These are phyloP conservation scores for Adansonia madagascariensis DNA, from an alignment of 441 rosid species.

Conservation along the genomic window DNA sequence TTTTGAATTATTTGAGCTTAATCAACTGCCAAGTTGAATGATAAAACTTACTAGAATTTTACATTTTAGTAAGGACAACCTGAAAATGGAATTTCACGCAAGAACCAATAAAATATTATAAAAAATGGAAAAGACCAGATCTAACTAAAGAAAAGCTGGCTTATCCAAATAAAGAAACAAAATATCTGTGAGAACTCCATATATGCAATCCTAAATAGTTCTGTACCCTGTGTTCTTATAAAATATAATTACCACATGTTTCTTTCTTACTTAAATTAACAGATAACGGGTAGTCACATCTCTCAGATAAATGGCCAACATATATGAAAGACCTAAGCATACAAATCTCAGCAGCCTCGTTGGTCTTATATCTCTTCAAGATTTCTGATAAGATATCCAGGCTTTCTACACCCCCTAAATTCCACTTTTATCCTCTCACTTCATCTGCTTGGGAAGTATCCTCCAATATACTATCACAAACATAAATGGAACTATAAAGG, in stretches of 20 bases:
- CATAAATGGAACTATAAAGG: not conserved
- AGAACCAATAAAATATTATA: not conserved
- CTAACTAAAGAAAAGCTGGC: not conserved
- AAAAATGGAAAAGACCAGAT: not conserved
- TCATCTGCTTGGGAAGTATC: not conserved
- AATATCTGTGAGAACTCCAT: not conserved
- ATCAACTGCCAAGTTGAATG: not conserved
- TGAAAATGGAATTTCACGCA: not conserved
- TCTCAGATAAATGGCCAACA: not conserved
- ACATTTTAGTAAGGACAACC: not conserved
- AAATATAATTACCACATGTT: not conserved
- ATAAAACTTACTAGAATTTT: not conserved
- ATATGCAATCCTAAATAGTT: not conserved
- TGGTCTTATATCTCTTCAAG: not conserved
- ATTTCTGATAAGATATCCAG: not conserved
- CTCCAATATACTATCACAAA: not conserved
- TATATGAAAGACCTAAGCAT: not conserved
- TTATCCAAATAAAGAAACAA: conserved; percentile 4
- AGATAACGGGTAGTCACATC: not conserved
- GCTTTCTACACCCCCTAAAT: not conserved
- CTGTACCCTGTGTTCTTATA: not conserved
- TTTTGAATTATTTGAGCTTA: not conserved
- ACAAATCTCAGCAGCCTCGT: not conserved
- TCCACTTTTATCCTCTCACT: conserved; percentile 1
- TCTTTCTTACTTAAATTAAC: not conserved